Percentiles rank a stretch among this genome's conserved stretches.
Evolutionary conservation across 2,329 filamentous ascomycete species (phyloP).

Genomic region (Ascochyta lentis): DNA sequence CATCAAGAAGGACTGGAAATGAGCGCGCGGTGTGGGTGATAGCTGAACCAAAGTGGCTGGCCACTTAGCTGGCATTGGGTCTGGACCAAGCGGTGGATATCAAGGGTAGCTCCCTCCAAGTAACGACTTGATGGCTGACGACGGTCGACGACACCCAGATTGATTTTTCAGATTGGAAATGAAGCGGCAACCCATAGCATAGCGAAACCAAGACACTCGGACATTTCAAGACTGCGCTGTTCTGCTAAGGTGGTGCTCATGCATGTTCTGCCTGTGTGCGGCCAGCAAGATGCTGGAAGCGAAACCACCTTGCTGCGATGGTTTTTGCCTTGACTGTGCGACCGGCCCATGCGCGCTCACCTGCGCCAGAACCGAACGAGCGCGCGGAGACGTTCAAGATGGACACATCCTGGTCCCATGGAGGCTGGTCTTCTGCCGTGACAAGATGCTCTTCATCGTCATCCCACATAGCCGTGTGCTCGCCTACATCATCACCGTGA

Average conservation of each 20-base stretch:
- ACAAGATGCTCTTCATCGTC: constrained; percentile 13
- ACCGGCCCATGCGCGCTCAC: constrained; percentile 55
- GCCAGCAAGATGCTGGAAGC: constrained; percentile 29
- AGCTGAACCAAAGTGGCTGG: constrained; percentile 12
- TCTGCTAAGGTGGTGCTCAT: constrained; percentile 12
- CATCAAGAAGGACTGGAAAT: constrained; percentile 93
- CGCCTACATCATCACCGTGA: constrained; percentile 55
- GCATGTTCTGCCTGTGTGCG: constrained; percentile 8
- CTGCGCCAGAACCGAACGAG: constrained; percentile 41
- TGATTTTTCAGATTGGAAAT: constrained; percentile 17
- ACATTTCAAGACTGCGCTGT: neutral
- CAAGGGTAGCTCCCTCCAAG: constrained; percentile 21
- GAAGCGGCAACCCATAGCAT: constrained; percentile 19
- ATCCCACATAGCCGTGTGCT: constrained; percentile 53
- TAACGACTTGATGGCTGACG: constrained; percentile 38
- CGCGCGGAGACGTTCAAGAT: constrained; percentile 57
- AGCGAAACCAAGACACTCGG: constrained; percentile 18
- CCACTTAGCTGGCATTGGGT: constrained; percentile 19
- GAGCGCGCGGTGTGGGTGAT: constrained; percentile 4
- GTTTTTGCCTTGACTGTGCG: constrained; percentile 53
- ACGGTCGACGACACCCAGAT: constrained; percentile 26
- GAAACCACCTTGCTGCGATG: constrained; percentile 56
- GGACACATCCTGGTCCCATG: constrained; percentile 56
- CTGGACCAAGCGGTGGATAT: constrained; percentile 25
- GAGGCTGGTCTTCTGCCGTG: constrained; percentile 27